Evolutionary conservation across 2,329 filamentous ascomycete genomes (phyloP).

Genomic region (Ophiocordyceps sinensis): DNA sequence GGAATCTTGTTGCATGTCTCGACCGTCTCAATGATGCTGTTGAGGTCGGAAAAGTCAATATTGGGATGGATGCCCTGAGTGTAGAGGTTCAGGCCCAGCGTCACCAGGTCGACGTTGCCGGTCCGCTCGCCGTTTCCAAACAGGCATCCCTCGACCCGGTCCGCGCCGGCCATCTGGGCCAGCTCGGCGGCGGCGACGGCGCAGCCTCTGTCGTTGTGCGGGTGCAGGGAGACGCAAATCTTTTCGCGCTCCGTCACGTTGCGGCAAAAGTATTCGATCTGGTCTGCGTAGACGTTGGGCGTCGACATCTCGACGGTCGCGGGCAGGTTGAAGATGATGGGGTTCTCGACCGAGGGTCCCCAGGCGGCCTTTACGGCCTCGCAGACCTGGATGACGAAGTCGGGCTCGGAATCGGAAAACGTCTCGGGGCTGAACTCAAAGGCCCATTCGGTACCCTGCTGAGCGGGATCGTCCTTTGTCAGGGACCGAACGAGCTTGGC

Average conservation of each 20-base stretch:
- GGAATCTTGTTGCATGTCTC: constrained; percentile 93
- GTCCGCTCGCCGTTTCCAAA: constrained; percentile 90
- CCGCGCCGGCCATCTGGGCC: constrained; percentile 90
- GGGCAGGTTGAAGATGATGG: constrained; percentile 92
- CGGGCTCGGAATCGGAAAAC: constrained; percentile 81
- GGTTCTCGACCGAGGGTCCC: constrained; percentile 64
- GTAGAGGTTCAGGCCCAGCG: constrained; percentile 83
- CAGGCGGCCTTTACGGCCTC: constrained; percentile 90
- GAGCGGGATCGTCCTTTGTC: constrained; percentile 61
- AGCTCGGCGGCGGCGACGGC: constrained; percentile 82
- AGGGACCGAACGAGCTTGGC: constrained; percentile 76
- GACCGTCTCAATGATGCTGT: constrained; percentile 72
- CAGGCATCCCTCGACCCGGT: constrained; percentile 84
- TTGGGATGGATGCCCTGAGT: constrained; percentile 78
- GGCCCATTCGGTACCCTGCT: constrained; percentile 49
- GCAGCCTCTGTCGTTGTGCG: constrained; percentile 88
- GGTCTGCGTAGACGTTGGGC: constrained; percentile 89
- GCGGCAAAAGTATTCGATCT: constrained; percentile 89
- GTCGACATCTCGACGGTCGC: constrained; percentile 93
- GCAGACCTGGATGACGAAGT: constrained; percentile 72
- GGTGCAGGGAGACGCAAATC: constrained; percentile 78
- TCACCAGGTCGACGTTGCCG: constrained; percentile 90
- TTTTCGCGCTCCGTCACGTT: constrained; percentile 76
- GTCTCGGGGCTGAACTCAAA: constrained; percentile 78
- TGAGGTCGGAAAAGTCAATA: constrained; percentile 85